Conservation (phyloP, 345 rosid species). For the Moringa oleifera region DNA sequence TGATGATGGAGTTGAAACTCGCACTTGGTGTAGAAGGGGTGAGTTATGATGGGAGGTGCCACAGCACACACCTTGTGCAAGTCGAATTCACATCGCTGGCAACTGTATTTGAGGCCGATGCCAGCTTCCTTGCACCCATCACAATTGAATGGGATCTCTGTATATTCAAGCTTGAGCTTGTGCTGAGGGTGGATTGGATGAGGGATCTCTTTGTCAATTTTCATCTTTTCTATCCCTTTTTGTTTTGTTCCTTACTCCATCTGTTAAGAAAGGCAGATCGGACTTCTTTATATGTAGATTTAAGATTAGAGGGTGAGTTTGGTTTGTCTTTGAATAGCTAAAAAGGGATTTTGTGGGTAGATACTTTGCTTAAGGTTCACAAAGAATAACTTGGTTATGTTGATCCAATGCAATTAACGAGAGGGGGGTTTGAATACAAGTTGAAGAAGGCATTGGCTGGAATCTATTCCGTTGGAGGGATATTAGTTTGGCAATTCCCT, state of each 20-base stretch:
- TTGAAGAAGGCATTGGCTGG: background rate
- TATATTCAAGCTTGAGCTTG: constrained; percentile 32
- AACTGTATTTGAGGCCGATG: constrained; percentile 35
- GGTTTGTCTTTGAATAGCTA: background rate
- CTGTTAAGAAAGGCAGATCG: background rate
- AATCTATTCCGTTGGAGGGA: too few species aligned
- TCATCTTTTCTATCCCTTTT: constrained; percentile 11
- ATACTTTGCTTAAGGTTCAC: constrained; percentile 23
- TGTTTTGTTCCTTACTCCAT: background rate
- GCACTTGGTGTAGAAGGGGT: constrained; percentile 35
- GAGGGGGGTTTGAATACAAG: background rate
- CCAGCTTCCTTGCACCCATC: constrained; percentile 49
- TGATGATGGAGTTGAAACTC: constrained; percentile 22
- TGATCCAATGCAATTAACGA: constrained; percentile 2
- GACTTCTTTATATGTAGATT: background rate
- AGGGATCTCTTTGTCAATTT: constrained; percentile 42
- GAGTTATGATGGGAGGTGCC: constrained; percentile 20
- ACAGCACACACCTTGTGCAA: constrained; percentile 36
- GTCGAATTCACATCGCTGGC: constrained; percentile 36
- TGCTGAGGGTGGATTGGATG: constrained; percentile 40
- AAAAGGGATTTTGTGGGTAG: constrained; percentile 4
- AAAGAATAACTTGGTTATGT: constrained; percentile 15
- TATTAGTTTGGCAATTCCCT: too few species aligned
- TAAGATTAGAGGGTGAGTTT: background rate
- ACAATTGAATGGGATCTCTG: constrained; percentile 41